These are phyloP conservation scores for Candida pseudoviswanathii DNA, from an alignment of 1,139 yeast genomes.

Conservation along the genomic window DNA sequence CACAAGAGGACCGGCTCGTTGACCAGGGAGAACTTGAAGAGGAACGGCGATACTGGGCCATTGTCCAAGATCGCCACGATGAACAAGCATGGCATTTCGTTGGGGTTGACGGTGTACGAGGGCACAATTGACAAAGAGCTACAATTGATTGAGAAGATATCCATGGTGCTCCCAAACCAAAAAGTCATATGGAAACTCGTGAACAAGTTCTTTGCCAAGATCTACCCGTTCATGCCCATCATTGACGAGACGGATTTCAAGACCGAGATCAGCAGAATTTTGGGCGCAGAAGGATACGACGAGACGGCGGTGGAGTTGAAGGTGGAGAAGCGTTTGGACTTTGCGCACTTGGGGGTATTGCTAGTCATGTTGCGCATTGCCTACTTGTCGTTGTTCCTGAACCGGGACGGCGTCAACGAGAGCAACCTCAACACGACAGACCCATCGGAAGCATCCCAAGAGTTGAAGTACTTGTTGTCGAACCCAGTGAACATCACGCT, in stretches of 20 bases:
- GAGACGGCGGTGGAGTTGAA: constrained; percentile 23
- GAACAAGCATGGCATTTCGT: constrained; percentile 21
- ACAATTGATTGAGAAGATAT: constrained; percentile 34
- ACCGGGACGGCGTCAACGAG: constrained; percentile 30
- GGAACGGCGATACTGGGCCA: no score
- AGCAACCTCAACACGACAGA: constrained; percentile 23
- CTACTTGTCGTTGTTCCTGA: constrained; percentile 36
- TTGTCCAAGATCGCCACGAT: constrained; percentile 16
- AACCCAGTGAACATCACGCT: constrained; percentile 51
- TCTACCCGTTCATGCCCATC: constrained; percentile 42
- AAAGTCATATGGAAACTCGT: constrained; percentile 36
- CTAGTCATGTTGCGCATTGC: constrained; percentile 31
- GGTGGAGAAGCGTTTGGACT: constrained; percentile 34
- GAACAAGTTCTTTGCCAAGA: constrained; percentile 28
- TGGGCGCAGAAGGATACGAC: constrained; percentile 27
- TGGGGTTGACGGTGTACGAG: constrained; percentile 28
- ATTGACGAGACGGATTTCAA: constrained; percentile 33
- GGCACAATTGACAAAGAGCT: constrained; percentile 34
- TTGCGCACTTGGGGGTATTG: constrained; percentile 35
- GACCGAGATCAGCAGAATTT: constrained; percentile 22
- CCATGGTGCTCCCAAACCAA: constrained; percentile 33
- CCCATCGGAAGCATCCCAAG: constrained; percentile 24
- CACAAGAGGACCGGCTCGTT: constrained; percentile 11
- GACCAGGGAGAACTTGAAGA: no score
- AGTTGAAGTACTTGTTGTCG: constrained; percentile 42